Evolutionary conservation across 768 basidiomycete species (phyloP).

Genomic region (Termitomyces sp.): DNA sequence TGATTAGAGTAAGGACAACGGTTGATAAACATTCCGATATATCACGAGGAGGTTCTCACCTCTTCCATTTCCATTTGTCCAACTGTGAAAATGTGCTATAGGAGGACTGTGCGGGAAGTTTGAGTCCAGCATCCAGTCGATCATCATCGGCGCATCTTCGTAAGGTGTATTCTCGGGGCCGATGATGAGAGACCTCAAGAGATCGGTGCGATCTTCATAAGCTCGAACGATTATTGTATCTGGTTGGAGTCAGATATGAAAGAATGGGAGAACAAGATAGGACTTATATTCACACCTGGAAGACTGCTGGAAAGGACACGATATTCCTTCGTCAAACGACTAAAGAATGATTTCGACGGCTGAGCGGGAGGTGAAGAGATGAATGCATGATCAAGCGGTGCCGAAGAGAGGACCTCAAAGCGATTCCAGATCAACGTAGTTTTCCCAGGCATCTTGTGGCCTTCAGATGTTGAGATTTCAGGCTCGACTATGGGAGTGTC

Average conservation of each 20-base stretch:
- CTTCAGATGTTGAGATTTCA: background rate
- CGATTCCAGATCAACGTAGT: conserved; percentile 60
- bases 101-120: conserved; percentile 84
- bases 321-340: conserved; percentile 81
- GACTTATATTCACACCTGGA: conserved; percentile 66
- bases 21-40: conserved; percentile 7
- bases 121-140: conserved; percentile 88
- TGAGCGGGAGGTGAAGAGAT: conserved; percentile 55
- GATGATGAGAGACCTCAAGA: conserved; percentile 85
- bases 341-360: conserved; percentile 70
- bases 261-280: background rate
- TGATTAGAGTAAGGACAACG: conserved; percentile 16
- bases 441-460: background rate
- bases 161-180: conserved; percentile 96
- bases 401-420: conserved; percentile 76
- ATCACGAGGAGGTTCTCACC: conserved; percentile 37
- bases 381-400: conserved; percentile 84
- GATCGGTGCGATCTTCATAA: conserved; percentile 86
- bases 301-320: conserved; percentile 72
- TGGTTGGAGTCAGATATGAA: conserved; percentile 20
- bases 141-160: conserved; percentile 90
- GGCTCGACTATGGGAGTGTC: background rate
- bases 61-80: conserved; percentile 93
- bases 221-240: conserved; percentile 88
- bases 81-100: conserved; percentile 85